Evolutionary conservation across 164 flowering plant genomes (phyloP), one percentile per base, ranked within the genome.

Genomic region (Akebia trifoliata): DNA sequence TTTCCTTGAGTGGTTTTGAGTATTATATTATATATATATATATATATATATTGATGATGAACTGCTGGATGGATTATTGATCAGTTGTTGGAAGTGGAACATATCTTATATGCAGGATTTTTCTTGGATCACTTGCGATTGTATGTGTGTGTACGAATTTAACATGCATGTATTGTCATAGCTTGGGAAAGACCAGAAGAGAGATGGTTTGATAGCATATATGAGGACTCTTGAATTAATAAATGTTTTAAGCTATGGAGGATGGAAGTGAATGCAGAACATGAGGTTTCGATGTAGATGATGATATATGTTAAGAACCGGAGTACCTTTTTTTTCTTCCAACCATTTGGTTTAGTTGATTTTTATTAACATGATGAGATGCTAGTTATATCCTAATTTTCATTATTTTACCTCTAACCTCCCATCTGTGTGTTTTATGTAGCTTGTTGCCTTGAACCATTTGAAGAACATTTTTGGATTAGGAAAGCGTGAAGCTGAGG

Each of bases 381-480:
- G 44, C 39, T 36, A 38, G 11, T 44, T 42, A 43, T 42, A 20
- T 50, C 14, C n/a, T 24, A 21, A 15, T 10, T 34, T 31, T 21
- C 14, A 31, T 30, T 46, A 38, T 46, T 9, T 6, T 31, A 45
- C 38, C n/a, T 22, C 20, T 54, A 15, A 20, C 17, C 2, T 36
- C 31, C 47, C 18, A 45, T 39, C 32, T 35, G 17, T 29, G 21
- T 65, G 38, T 35, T 59, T 44, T 21, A 56, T 72, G 73, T 69
- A 94, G 99, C 77, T 88, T 59, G 75, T 70, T 60, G 83, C 87
- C 18, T 66, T 90, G 78, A 82, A 70, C 74, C 91, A 90, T 44
- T 74, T 94, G 76, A 83, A 73, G 74, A 86, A 85, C 71, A 77
- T 88, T 69, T 87, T 90, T 76, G 99, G 96, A 56, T 75, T 94